A percentile compares a stretch with the other conserved stretches of the same genome.
These are phyloP conservation scores for Thalassia testudinum DNA, from an alignment of 116 monocot species.

Conservation along the genomic window DNA sequence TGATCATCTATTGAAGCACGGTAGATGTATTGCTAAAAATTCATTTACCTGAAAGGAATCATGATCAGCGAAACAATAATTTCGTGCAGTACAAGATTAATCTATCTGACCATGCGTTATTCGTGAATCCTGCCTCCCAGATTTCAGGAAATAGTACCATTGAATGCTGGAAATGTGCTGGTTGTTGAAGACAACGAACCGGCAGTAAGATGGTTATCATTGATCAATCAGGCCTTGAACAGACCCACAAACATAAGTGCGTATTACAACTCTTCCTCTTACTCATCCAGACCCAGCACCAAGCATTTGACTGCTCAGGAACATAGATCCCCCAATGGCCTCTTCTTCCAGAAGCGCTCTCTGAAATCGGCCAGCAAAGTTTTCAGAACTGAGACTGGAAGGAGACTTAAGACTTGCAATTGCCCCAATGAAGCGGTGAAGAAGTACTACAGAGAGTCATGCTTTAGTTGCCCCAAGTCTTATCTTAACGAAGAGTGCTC, in stretches of 20 bases:
- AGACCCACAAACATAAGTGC: conserved; percentile 8
- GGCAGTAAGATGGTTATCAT: conserved; percentile 59
- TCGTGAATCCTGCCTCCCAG: too few species aligned
- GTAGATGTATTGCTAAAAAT: too few species aligned
- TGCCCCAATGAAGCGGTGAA: conserved; percentile 35
- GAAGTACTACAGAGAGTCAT: conserved; percentile 34
- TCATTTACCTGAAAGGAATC: too few species aligned
- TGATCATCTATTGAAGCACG: too few species aligned
- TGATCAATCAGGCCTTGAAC: conserved; percentile 67
- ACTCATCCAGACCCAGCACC: conserved; percentile 11
- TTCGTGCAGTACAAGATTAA: too few species aligned
- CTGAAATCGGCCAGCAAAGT: conserved; percentile 43
- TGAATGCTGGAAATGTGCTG: conserved; percentile 89
- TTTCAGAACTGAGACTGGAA: conserved; percentile 28
- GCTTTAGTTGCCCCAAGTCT: conserved; percentile 38
- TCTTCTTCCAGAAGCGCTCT: conserved; percentile 56
- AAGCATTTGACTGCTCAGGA: conserved; percentile 9
- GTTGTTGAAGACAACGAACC: conserved; percentile 78
- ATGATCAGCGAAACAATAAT: too few species aligned
- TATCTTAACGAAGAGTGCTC: conserved; percentile 16
- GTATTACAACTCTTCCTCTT: conserved; percentile 7
- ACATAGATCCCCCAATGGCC: conserved; percentile 2
- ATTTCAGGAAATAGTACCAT: conserved; percentile 96
- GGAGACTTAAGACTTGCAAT: conserved; percentile 47
- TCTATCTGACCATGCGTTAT: too few species aligned